Percentiles rank a stretch among this genome's conserved stretches.
Conservation (phyloP, 2,329 filamentous ascomycete species). For the Dendrostoma leiphaemia region DNA sequence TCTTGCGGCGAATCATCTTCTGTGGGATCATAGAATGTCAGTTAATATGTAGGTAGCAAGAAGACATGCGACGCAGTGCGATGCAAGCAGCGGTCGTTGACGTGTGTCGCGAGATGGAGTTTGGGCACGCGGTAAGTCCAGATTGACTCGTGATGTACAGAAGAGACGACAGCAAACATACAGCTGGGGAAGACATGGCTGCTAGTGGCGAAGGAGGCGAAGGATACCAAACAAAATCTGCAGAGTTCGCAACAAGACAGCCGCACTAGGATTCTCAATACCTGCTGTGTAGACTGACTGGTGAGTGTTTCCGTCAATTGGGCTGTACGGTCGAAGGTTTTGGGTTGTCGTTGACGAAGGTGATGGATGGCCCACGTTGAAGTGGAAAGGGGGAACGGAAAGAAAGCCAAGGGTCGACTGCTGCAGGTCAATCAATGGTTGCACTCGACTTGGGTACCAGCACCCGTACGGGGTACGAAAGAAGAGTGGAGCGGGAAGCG, state of each 20-base stretch:
- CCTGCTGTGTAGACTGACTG: conserved; percentile 7
- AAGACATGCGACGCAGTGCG: conserved; percentile 13
- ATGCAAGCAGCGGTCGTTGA: neutral
- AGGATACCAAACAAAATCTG: neutral
- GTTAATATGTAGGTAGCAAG: conserved; percentile 21
- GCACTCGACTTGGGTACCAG: conserved; percentile 1
- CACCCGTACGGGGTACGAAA: no score
- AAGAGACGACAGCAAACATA: conserved; percentile 20
- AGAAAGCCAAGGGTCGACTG: conserved; percentile 15
- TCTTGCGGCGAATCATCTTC: conserved; percentile 99
- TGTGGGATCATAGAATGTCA: conserved; percentile 36
- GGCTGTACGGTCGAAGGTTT: neutral
- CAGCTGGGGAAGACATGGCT: conserved; percentile 26
- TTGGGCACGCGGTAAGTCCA: neutral
- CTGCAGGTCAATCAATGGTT: conserved; percentile 8
- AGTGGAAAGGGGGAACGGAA: conserved; percentile 19
- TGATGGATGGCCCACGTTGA: conserved; percentile 9
- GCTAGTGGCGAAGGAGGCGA: neutral
- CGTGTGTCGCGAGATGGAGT: neutral
- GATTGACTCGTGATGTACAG: conserved; percentile 12
- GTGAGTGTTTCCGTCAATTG: neutral
- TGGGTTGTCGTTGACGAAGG: conserved; percentile 6
- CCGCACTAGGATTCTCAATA: neutral
- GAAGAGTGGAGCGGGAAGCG: conserved; percentile 15
- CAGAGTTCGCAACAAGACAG: neutral